Percentiles rank a stretch among this genome's conserved stretches.
phyloP scores from a whole-genome alignment of 2,329 filamentous ascomycete species.

The Aspergillus melleus region DNA sequence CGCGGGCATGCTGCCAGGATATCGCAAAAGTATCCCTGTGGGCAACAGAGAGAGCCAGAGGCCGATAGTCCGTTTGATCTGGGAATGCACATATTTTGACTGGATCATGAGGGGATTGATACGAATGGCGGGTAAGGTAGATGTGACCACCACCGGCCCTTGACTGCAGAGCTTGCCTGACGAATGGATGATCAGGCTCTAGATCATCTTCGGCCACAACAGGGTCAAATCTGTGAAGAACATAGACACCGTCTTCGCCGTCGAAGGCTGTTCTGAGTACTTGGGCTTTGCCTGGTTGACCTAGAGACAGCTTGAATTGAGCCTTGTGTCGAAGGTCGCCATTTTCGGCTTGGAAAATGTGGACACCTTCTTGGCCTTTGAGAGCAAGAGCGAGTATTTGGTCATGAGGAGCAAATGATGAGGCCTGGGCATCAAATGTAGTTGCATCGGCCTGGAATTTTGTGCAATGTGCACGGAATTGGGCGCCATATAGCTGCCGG shows the following conservation, averaged over 20 bases:
- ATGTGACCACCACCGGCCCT: conserved; percentile 22
- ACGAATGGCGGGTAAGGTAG: conserved; percentile 30
- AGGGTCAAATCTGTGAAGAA: conserved; percentile 36
- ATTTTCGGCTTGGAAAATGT: conserved; percentile 25
- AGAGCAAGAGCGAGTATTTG: conserved; percentile 29
- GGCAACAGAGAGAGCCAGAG: conserved; percentile 30
- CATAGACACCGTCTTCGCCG: conserved; percentile 23
- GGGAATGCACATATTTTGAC: conserved; percentile 30
- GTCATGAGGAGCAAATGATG: conserved; percentile 24
- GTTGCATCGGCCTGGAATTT: conserved; percentile 27
- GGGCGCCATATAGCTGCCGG: conserved; percentile 37
- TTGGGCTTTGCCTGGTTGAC: conserved; percentile 28
- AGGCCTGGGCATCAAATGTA: conserved; percentile 36
- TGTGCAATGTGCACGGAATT: conserved; percentile 32
- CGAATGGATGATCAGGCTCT: conserved; percentile 32
- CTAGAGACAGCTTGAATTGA: conserved; percentile 23
- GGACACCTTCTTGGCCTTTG: conserved; percentile 30
- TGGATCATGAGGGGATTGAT: conserved; percentile 12
- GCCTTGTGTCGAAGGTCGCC: conserved; percentile 17
- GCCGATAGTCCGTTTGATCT: conserved; percentile 29
- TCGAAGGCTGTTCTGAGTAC: conserved; percentile 34
- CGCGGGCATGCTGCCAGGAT: conserved; percentile 35
- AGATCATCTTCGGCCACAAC: conserved; percentile 19
- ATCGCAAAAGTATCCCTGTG: conserved; percentile 33
- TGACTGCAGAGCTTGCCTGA: conserved; percentile 31